phyloP scores from a whole-genome alignment of 1,284 basidiomycete genomes.

The Ceratobasidium sp. region DNA sequence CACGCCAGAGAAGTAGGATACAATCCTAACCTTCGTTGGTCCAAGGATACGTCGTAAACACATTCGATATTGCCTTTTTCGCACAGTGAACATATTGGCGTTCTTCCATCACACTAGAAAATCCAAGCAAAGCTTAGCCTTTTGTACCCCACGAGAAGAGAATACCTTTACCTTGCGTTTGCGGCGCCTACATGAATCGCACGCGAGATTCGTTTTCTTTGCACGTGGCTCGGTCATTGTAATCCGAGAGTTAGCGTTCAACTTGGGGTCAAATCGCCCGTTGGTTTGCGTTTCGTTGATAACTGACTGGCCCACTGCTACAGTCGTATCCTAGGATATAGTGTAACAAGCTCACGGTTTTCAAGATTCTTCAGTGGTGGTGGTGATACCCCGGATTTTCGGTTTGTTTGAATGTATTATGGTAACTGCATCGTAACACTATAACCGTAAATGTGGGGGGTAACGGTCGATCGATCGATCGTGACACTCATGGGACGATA shows the following conservation, averaged over 20 bases:
- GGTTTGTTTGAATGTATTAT: too few species aligned
- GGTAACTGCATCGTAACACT: too few species aligned
- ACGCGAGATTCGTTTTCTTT: conserved; percentile 19
- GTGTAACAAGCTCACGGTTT: too few species aligned
- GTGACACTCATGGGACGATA: too few species aligned
- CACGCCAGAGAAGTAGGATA: not conserved
- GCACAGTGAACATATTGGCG: conserved; percentile 25
- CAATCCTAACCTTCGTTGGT: conserved; percentile 23
- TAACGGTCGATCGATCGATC: too few species aligned
- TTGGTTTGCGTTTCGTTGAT: not conserved
- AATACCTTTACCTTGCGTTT: conserved; percentile 16
- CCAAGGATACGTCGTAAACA: conserved; percentile 16
- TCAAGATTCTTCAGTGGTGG: too few species aligned
- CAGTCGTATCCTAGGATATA: too few species aligned
- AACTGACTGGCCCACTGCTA: too few species aligned
- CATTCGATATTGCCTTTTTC: conserved; percentile 24
- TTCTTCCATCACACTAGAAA: conserved; percentile 24
- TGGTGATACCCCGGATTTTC: too few species aligned
- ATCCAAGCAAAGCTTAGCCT: not conserved
- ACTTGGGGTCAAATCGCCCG: not conserved
- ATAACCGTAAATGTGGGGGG: too few species aligned
- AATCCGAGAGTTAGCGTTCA: not conserved
- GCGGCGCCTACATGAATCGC: conserved; percentile 17
- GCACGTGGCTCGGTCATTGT: not conserved
- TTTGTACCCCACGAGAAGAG: not conserved